Percentiles rank a stretch among this genome's conserved stretches.
Evolutionary conservation across 768 basidiomycete genomes (phyloP).

Genomic region (Trametes cinnabarina): DNA sequence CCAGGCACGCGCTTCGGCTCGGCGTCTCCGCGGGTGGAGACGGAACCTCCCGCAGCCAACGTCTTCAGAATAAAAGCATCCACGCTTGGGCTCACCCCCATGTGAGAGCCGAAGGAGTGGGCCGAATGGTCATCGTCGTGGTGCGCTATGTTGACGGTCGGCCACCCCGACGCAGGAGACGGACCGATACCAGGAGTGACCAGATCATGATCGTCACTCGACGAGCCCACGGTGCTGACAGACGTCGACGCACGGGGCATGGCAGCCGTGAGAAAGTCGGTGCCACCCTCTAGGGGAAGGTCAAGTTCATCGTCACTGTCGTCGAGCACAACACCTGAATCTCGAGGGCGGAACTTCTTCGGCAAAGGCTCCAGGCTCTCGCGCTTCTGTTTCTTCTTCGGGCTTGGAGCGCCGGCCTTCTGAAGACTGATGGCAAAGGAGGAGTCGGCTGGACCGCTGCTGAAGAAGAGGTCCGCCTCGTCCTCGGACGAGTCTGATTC

Average conservation of each 20-base stretch:
- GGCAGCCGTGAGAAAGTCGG: slow-evolving; percentile 30
- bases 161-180: slow-evolving; percentile 61
- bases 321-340: slow-evolving; percentile 64
- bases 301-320: slow-evolving; percentile 39
- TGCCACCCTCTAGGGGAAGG: slow-evolving; percentile 13
- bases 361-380: slow-evolving; percentile 39
- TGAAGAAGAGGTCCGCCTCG: slow-evolving; percentile 30
- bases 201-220: slow-evolving; percentile 62
- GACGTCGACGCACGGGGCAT: slow-evolving; percentile 64
- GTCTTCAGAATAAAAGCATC: slow-evolving; percentile 74
- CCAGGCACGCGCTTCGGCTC: slow-evolving; percentile 66
- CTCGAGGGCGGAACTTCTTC: slow-evolving; percentile 69
- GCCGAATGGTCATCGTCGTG: slow-evolving; percentile 14
- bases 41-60: slow-evolving; percentile 57
- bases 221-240: slow-evolving; percentile 59
- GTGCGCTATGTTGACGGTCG: slow-evolving; percentile 39
- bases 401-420: slow-evolving; percentile 53
- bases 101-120: slow-evolving; percentile 30
- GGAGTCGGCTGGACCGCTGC: slow-evolving; percentile 41
- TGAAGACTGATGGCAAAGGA: slow-evolving; percentile 60
- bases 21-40: slow-evolving; percentile 34
- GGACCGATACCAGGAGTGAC: slow-evolving; percentile 66
- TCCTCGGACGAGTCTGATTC: slow-evolving; percentile 24
- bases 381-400: slow-evolving; percentile 35
- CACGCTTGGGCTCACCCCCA: slow-evolving; percentile 31